Base-by-base conservation (phyloP, 176 grass and related monocot species). In the Pontederia paniculata region DNA sequence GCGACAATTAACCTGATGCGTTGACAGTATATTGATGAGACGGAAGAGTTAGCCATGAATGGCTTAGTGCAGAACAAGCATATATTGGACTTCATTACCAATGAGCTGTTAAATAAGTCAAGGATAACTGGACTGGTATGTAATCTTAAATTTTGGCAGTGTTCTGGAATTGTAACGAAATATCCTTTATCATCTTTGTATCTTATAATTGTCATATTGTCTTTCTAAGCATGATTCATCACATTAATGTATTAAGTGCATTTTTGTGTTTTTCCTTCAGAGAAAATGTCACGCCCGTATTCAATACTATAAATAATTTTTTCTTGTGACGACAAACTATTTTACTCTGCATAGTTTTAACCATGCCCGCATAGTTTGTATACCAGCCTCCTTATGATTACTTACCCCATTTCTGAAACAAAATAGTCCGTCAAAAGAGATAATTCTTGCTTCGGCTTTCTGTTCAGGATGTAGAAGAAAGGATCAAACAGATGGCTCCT, bases 91-190 rank as follows among this genome's bases (percentile, higher is more conserved):
- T 42, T 59, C 37, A 62, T 72, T n/a, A 37, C 69, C 1, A 72
- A 25, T n/a, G 69, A 72, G 61, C 69, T 72, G 28, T 20, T 72
- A 18, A 57, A 72, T 23, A 72, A 44, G 37, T 72, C 69, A 50
- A 72, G 69, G 57, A 62, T 72, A 21, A 72, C 69, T 8, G 69
- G 69, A 72, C 57, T 72, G 56, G 69, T 72, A 72, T 62, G 55
- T 58, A 2, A 72, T 28, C 42, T 22, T 60, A 43, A 31, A 50
- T 23, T 13, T 1, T 23, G 12, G 12, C 12, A 16, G 7, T 58
- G 8, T 59, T 16, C 5, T 31, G 8, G 19, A 37, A 6, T 37
- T 37, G 28, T 37, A 37, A 37, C 7, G 28, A 37, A 37, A 6
- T 37, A 37, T 37, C 28, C 28, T 37, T 37, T 2, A 37, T 37